phyloP scores from a whole-genome alignment of 2,329 filamentous ascomycete genomes.

The Xylaria sp. region DNA sequence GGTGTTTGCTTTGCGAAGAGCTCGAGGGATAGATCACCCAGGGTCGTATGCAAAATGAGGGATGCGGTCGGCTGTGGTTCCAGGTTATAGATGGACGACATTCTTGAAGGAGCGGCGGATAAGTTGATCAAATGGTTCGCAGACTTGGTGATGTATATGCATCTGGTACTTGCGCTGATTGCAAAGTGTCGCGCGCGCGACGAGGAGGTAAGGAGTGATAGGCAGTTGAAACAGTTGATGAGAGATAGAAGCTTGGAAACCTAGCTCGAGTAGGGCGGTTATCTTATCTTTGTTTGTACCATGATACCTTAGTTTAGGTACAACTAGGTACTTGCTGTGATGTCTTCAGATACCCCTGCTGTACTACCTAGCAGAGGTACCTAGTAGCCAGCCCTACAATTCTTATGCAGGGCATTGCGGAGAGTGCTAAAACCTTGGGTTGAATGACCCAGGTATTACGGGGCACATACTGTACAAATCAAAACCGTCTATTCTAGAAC shows the following conservation, averaged over 20 bases:
- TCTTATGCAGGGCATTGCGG: too few species aligned
- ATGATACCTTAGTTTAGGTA: too few species aligned
- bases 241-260: not conserved
- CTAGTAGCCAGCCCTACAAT: too few species aligned
- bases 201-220: not conserved
- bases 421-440: too few species aligned
- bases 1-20: slow-evolving; percentile 96
- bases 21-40: slow-evolving; percentile 87
- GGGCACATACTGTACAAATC: not conserved
- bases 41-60: slow-evolving; percentile 86
- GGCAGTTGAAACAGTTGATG: not conserved
- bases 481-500: not conserved
- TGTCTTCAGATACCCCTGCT: too few species aligned
- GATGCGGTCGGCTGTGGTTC: slow-evolving; percentile 94
- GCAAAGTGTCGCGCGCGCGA: not conserved
- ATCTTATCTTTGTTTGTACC: too few species aligned
- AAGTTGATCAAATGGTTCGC: not conserved
- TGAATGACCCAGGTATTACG: too few species aligned
- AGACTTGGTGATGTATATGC: not conserved
- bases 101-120: slow-evolving; percentile 45
- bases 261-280: not conserved
- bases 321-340: too few species aligned
- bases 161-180: not conserved
- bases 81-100: slow-evolving; percentile 92
- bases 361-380: too few species aligned